phyloP scores from a whole-genome alignment of 176 grass and related monocot genomes.

The Musa itinerans region DNA sequence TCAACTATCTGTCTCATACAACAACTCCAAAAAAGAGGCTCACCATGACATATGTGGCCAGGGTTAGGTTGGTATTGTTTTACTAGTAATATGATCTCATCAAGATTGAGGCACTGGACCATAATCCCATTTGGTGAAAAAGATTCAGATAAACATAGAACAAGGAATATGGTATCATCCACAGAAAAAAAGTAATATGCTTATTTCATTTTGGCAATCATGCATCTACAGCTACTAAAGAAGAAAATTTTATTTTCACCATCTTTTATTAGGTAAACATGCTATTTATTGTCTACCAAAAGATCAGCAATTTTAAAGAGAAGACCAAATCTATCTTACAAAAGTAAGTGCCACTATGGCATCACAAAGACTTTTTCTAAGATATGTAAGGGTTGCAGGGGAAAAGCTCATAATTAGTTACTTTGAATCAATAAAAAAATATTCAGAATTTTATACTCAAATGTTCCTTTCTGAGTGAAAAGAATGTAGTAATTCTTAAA shows the following conservation, averaged over 20 bases:
- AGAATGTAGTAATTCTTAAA: neutral
- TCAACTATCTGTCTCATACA: neutral
- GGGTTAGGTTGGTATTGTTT: neutral
- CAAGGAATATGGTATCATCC: neutral
- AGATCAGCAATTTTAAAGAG: neutral
- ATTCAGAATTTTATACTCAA: too few relatives aligned
- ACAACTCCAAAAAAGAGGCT: neutral
- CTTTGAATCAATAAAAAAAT: too few relatives aligned
- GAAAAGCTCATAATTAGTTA: too few relatives aligned
- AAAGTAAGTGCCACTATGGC: neutral
- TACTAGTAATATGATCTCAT: neutral
- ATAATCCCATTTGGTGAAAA: neutral
- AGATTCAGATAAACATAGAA: neutral
- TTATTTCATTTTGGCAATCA: neutral
- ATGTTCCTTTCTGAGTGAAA: neutral
- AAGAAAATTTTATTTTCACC: too few relatives aligned
- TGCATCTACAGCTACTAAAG: neutral
- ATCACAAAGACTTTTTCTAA: neutral
- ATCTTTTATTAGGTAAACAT: too few relatives aligned
- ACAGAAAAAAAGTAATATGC: neutral
- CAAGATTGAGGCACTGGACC: neutral
- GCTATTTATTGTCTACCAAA: neutral
- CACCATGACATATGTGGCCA: neutral
- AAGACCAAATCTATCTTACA: neutral
- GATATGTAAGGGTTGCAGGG: neutral